Evolutionary conservation across 192 early-diverging fungal genomes (phyloP), one percentile per base, ranked within the genome.

Genomic region (Mortierella alpina): DNA sequence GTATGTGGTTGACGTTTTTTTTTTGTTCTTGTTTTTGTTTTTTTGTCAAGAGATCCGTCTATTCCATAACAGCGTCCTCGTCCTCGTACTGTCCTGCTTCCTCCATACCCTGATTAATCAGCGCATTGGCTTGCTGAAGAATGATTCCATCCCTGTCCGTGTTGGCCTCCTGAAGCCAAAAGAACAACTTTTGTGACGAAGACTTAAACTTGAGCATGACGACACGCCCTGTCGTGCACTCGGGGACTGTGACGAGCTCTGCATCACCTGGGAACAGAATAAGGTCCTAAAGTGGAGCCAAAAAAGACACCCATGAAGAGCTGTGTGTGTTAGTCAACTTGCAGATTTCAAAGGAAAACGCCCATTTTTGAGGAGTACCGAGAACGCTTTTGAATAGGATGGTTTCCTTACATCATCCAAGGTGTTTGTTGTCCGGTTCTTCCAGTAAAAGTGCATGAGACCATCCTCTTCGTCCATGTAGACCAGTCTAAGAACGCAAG

Each of bases 221-320:
- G 0, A 96, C 95, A 63, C 95, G 92, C 8, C 90, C 94, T 20
- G 86, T 88, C 17, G 84, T 84, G 52, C 88, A 89, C 46, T 88
- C 66, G 22, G 61, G 55, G 10, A 91, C 89, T 18, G 49, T 63
- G 7, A 78, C 75, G 23, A 93, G 78, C 47, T 91, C 88, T 7
- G 92, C 93, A 72, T 96, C 95, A 23, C 92, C 93, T 12, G 90
- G 87, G 55, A 96, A 92, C 55, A 95, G 86, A 45, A 93, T 92
- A 40, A 94, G 84, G 73, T 93, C 92, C 77, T 85, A 70, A 40
- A 47, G 14, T 17, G 55, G 9, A 13, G 12, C 11, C 8, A 67
- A 31, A 48, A 52, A 49, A 23, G 62, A 59, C 63, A 67, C 56
- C 64, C 22, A 39, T 4, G 8, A n/a, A 23, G 20, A 20, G 18